Evolutionary conservation across 768 basidiomycete species (phyloP), one percentile per base, ranked within the genome.

Genomic region (Mycena chlorophos): DNA sequence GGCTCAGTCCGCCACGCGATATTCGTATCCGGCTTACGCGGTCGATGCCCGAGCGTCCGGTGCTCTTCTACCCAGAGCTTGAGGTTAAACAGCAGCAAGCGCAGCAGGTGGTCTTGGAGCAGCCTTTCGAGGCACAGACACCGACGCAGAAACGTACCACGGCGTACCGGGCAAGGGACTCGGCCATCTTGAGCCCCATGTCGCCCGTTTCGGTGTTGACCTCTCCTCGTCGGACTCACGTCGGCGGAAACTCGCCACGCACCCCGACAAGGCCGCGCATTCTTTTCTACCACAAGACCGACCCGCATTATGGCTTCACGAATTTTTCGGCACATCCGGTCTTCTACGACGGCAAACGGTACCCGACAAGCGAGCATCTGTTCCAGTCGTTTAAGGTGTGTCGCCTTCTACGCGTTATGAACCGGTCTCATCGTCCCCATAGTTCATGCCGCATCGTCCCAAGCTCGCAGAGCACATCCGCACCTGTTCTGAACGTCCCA

Each of bases 341-440:
- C 10, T 62, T 73, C 10, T 85, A 87, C 65, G 77, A 82, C 28
- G 82, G 82, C 37, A 85, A 83, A 65, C 75, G 70, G 51, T 90
- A 89, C 64, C 86, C 87, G 1, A 90, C 88, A 0, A 86, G 86
- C 64, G 88, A 89, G 65, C 88, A 89, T 68, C 77, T 89, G 12
- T 89, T 88, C 63, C 88, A 89, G 61, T 84, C 88, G 2, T 80
- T 88, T 71, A 89, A 88, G 67, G 86, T 84, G 52, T 12, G 68
- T 60, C n/a, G n/a, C 27, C 29, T 55, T 12, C 5, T 26, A 29
- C 26, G 34, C 16, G 29, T 22, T 34, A 16, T 23, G n/a, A 22
- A 14, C 43, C 28, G 1, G 17, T 54, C 27, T 1, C 26, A 22
- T 38, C 43, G 42, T n/a, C 28, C 47, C 57, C 49, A 54, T 39